phyloP scores from a whole-genome alignment of 306 rosid genomes.

The Prinsepia uniflora region DNA sequence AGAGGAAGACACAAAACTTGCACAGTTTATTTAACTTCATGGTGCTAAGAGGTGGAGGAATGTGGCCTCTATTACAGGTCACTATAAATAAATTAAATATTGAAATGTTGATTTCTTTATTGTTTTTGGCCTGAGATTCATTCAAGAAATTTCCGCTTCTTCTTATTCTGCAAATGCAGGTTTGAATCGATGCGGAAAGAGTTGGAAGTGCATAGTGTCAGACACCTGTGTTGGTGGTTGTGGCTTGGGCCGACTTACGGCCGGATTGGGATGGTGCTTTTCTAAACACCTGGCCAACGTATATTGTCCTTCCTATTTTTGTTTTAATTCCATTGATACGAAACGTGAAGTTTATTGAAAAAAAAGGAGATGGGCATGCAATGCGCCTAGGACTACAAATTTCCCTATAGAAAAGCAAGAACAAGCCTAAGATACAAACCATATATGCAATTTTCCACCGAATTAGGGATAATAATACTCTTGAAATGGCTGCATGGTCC shows the following conservation, averaged over 20 bases:
- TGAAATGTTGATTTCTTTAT: no score
- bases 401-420: neutral
- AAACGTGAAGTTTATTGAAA: neutral
- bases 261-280: no score
- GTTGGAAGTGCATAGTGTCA: no score
- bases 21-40: slow-evolving; percentile 46
- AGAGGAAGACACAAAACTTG: slow-evolving; percentile 53
- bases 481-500: neutral
- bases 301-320: neutral
- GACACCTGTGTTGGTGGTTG: no score
- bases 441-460: neutral
- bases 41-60: slow-evolving; percentile 63
- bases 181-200: slow-evolving; percentile 38
- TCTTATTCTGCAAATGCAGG: slow-evolving; percentile 14
- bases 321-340: neutral
- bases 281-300: no score
- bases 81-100: no score
- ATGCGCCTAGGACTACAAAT: neutral
- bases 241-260: no score
- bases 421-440: neutral
- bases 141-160: neutral
- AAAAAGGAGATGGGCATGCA: neutral
- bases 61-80: slow-evolving; percentile 35
- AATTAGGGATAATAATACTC: neutral
- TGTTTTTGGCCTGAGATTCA: no score